Evolutionary conservation across 2,329 filamentous ascomycete genomes (phyloP), one percentile per base, ranked within the genome.

Genomic region (Fusarium sp.): DNA sequence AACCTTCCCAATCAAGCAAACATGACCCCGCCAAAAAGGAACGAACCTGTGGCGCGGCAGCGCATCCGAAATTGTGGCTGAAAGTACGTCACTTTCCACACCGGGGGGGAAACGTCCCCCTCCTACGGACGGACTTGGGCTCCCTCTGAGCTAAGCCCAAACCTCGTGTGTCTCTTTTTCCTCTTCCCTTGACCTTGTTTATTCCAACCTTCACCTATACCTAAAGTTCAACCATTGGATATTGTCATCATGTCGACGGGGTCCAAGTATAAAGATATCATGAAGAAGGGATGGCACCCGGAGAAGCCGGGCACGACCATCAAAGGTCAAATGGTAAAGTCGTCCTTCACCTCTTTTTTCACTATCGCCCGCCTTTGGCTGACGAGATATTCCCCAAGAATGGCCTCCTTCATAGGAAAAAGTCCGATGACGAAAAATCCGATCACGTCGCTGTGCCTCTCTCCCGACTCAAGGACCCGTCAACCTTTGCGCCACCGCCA

Each of bases 401-500:
- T 77, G 82, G 85, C 16, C 80, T 89, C 31, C 76, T 89, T 18
- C 83, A 85, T 50, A 84, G 86, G 68, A 82, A 82, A 62, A 83
- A 84, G 35, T 78, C 48, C 31, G 77, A 80, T 18, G 74, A 79
- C 2, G 67, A 76, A 31, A 77, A 81, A 18, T 69, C 77, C 24
- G 76, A 82, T 65, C 85, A 86, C 74, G 81, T 84, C 52, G 83
- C 89, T 35, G 86, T 87, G 18, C 95, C 95, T 2, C 84, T 97
- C 50, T 87, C 91, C 10, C 87, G 90, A 5, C 87, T 98, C 33
- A 92, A 91, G 80, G 95, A 98, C 80, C 95, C 94, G 1, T 82
- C 90, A 1, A 89, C 91, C 18, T 98, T 97, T 80, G 94, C 90
- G 3, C 94, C 95, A 27, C 95, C 95, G 29, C 95, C 95, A 1